phyloP scores from a whole-genome alignment of 2,329 filamentous ascomycete genomes.

The Cadophora luteo-olivacea region DNA sequence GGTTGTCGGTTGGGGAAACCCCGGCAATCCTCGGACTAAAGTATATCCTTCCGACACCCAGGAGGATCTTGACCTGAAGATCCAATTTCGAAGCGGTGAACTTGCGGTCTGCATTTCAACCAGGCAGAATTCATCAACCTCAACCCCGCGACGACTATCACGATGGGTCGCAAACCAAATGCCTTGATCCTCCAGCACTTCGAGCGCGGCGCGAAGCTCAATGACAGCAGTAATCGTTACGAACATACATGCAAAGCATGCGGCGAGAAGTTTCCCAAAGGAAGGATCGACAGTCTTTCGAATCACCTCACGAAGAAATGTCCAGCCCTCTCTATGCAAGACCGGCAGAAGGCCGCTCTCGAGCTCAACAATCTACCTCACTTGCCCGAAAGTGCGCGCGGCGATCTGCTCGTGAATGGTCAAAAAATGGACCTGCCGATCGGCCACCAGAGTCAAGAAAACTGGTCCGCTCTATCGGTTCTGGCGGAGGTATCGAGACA shows the following conservation, averaged over 20 bases:
- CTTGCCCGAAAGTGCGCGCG: conserved; percentile 48
- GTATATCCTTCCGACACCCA: neutral
- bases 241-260: conserved; percentile 89
- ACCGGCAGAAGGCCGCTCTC: conserved; percentile 77
- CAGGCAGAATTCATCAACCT: conserved; percentile 7
- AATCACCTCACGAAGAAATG: conserved; percentile 88
- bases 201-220: conserved; percentile 82
- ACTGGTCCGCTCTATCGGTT: conserved; percentile 84
- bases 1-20: neutral
- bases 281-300: conserved; percentile 81
- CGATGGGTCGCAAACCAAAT: conserved; percentile 36
- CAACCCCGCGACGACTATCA: conserved; percentile 6
- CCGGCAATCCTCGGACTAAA: neutral
- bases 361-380: conserved; percentile 74
- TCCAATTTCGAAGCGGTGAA: conserved; percentile 7
- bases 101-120: conserved; percentile 11
- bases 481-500: conserved; percentile 87
- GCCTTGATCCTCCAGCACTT: conserved; percentile 83
- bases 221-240: conserved; percentile 90
- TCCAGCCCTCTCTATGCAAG: conserved; percentile 75
- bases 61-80: neutral
- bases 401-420: conserved; percentile 45
- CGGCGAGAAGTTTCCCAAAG: conserved; percentile 89
- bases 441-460: conserved; percentile 52
- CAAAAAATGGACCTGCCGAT: conserved; percentile 51